Conservation (phyloP, 805 yeast species). For the Priceomyces castillae region DNA sequence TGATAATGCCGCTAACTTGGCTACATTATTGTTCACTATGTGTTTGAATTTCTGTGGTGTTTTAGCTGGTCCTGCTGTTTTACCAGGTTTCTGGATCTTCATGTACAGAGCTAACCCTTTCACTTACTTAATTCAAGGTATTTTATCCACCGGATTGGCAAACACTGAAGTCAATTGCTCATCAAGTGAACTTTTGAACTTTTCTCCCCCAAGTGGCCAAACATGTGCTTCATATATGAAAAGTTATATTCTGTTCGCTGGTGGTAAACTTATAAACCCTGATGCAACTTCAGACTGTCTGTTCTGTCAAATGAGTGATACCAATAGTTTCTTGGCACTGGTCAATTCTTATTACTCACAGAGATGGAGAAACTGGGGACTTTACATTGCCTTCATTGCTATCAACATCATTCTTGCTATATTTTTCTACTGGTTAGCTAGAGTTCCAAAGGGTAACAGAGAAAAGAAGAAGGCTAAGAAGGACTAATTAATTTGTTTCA, state of each 20-base stretch:
- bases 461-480: constrained; percentile 26
- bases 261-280: constrained; percentile 48
- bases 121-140: constrained; percentile 63
- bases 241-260: constrained; percentile 31
- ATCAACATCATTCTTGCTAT: constrained; percentile 32
- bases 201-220: constrained; percentile 21
- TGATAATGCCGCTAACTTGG: constrained; percentile 36
- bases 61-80: constrained; percentile 28
- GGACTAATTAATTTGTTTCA: not conserved
- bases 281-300: constrained; percentile 52
- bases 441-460: constrained; percentile 68
- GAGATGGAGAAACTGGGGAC: constrained; percentile 68
- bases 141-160: constrained; percentile 31
- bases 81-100: constrained; percentile 55
- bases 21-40: constrained; percentile 27
- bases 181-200: constrained; percentile 18
- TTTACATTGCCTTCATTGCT: constrained; percentile 38
- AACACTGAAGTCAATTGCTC: constrained; percentile 37
- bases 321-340: constrained; percentile 56
- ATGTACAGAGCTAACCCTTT: constrained; percentile 70
- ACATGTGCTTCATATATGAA: constrained; percentile 22
- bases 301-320: constrained; percentile 56
- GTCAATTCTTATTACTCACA: constrained; percentile 45
- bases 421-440: constrained; percentile 55
- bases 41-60: constrained; percentile 40